phyloP scores from a whole-genome alignment of 1,139 yeast species.

The Hansenula lynferdii region DNA sequence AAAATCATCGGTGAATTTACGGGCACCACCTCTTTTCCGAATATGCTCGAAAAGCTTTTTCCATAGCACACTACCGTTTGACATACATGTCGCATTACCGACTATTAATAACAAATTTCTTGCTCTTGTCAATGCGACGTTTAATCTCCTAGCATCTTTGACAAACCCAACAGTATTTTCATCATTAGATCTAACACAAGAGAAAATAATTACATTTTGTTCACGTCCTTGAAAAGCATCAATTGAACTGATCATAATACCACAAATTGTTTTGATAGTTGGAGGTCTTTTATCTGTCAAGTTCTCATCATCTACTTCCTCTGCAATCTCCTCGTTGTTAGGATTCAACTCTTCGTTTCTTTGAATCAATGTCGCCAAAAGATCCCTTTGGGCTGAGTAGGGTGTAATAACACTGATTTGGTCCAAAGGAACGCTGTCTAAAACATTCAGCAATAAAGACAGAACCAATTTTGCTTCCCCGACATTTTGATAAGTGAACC shows the following conservation, averaged over 20 bases:
- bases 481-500: slow-evolving; percentile 48
- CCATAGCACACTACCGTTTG: slow-evolving; percentile 48
- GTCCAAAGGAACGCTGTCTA: slow-evolving; percentile 47
- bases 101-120: slow-evolving; percentile 48
- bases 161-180: slow-evolving; percentile 53
- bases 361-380: slow-evolving; percentile 46
- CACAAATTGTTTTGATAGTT: slow-evolving; percentile 58
- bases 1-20: too few relatives aligned
- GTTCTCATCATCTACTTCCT: slow-evolving; percentile 51
- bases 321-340: slow-evolving; percentile 37
- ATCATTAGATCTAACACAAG: slow-evolving; percentile 54
- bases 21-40: too few relatives aligned
- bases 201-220: slow-evolving; percentile 51
- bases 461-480: slow-evolving; percentile 47
- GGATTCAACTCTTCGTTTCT: slow-evolving; percentile 56
- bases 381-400: slow-evolving; percentile 67
- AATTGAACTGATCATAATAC: slow-evolving; percentile 63
- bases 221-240: slow-evolving; percentile 70
- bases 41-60: too few relatives aligned
- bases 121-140: slow-evolving; percentile 64
- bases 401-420: slow-evolving; percentile 71
- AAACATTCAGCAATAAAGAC: too few relatives aligned
- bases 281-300: slow-evolving; percentile 33
- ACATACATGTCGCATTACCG: slow-evolving; percentile 51
- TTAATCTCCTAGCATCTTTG: slow-evolving; percentile 50